phyloP scores from a whole-genome alignment of 2,329 filamentous ascomycete species.

The Passalora sequoiae region DNA sequence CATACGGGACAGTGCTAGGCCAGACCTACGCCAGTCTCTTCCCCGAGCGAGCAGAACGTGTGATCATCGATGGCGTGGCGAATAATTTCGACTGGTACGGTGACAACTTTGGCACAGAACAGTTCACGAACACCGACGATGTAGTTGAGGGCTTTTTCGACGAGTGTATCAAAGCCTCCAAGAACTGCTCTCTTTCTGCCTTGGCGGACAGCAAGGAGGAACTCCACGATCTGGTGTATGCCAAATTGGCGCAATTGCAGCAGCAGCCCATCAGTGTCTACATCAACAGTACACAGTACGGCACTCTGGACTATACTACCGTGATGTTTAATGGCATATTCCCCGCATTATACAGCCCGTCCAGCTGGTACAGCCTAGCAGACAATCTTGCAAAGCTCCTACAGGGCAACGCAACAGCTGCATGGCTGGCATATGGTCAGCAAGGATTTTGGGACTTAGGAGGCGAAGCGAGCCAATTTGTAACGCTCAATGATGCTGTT shows the following conservation, averaged over 20 bases:
- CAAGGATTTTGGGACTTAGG: slow-evolving; percentile 16
- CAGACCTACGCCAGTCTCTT: slow-evolving; percentile 44
- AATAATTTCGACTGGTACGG: slow-evolving; percentile 45
- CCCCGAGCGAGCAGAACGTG: slow-evolving; percentile 39
- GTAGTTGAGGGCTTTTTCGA: slow-evolving; percentile 52
- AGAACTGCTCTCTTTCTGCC: slow-evolving; percentile 18
- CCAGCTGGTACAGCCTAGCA: slow-evolving; percentile 19
- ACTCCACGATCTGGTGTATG: slow-evolving; percentile 17
- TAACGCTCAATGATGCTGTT: slow-evolving; percentile 17
- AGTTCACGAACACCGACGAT: slow-evolving; percentile 52
- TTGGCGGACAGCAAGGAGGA: slow-evolving; percentile 14
- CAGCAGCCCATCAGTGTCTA: slow-evolving; percentile 22
- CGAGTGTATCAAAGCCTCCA: slow-evolving; percentile 49
- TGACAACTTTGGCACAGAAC: slow-evolving; percentile 44
- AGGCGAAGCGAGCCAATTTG: slow-evolving; percentile 19
- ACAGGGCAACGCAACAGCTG: slow-evolving; percentile 19
- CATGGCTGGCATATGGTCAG: slow-evolving; percentile 17
- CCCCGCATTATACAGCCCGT: slow-evolving; percentile 18
- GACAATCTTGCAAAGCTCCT: slow-evolving; percentile 20
- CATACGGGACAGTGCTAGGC: slow-evolving; percentile 44
- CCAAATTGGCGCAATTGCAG: slow-evolving; percentile 15
- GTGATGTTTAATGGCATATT: slow-evolving; percentile 21
- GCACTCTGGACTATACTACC: slow-evolving; percentile 12
- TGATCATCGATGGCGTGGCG: slow-evolving; percentile 43
- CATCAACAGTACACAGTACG: slow-evolving; percentile 20